Evolutionary conservation across 1,284 basidiomycete genomes (phyloP), one percentile per base, ranked within the genome.

Genomic region (Cutaneotrichosporon sp.): DNA sequence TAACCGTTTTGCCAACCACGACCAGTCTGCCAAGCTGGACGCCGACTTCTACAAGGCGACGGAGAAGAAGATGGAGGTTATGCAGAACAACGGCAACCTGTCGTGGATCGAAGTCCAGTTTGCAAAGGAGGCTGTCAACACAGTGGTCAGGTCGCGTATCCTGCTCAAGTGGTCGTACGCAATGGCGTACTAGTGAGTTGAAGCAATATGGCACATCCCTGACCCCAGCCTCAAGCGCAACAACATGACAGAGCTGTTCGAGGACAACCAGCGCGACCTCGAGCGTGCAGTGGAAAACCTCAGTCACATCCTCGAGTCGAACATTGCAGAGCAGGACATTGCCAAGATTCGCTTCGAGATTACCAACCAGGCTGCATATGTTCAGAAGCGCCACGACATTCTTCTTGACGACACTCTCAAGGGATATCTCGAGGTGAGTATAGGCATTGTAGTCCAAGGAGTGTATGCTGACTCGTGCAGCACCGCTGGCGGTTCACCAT

Each of bases 21-120:
- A 97, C 72, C 93, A 97, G 74, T 96, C 91, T 12, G 91, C 93
- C 45, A 93, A 92, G 75, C 84, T 98, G 35, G 93, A 96, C 22
- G 78, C 89, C 17, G 90, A 97, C 64, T 79, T 97, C 46, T 93
- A 96, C 74, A 81, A 81, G 51, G 90, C 91, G 76, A 97, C 93
- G 3, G 93, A 98, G 81, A 93, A 93, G 82, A 97, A 97, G 84
- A 98, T 98, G 94, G 92, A 97, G 75, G 90, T 96, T 76, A 94
- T 98, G 87, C 94, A 97, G 77, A 82, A 90, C 59, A 82, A 89
- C 59, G 90, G 90, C 2, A 82, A 85, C 51, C 77, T 98, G 33
- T 92, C 91, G 4, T 98, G 94, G 94, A 97, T 97, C 63, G 93
- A 98, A 76, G 93, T 93, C 31, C 94, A 97, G 75, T 98, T 98